Conservation (phyloP, 352 stramenopile species). For the Pythium pyrilobum region DNA sequence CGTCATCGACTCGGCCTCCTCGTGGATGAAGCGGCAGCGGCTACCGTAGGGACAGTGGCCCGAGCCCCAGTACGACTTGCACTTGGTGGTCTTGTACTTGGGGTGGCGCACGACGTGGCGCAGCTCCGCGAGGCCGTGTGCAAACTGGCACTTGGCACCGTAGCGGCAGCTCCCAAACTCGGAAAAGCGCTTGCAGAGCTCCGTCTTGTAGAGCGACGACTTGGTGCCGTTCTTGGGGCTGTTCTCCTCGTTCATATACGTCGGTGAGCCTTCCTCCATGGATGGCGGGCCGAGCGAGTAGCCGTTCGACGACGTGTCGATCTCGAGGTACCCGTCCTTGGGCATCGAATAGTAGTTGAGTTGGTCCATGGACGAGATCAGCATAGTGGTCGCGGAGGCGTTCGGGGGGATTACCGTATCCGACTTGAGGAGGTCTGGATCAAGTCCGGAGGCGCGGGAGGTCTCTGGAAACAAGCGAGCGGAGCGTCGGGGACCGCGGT, state of each 20-base stretch:
- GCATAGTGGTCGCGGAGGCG: conserved; percentile 28
- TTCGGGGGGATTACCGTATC: not conserved
- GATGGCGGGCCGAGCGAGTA: conserved; percentile 17
- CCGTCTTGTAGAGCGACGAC: conserved; percentile 85
- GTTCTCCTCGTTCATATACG: conserved; percentile 76
- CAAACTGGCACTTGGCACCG: conserved; percentile 87
- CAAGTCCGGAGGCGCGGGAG: not conserved
- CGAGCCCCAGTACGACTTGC: conserved; percentile 89
- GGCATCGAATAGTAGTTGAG: conserved; percentile 79
- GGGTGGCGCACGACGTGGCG: conserved; percentile 82
- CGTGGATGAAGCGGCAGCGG: conserved; percentile 87
- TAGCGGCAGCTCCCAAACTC: conserved; percentile 87
- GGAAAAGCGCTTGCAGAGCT: conserved; percentile 84
- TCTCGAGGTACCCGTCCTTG: conserved; percentile 68
- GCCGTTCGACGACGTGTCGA: conserved; percentile 38
- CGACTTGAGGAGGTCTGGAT: not conserved
- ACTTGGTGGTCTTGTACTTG: conserved; percentile 92
- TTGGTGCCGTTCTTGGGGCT: conserved; percentile 82
- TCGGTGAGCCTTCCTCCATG: conserved; percentile 27
- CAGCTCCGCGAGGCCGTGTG: conserved; percentile 72
- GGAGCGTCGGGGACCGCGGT: not conserved
- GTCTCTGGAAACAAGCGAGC: not conserved
- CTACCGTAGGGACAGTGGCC: conserved; percentile 83
- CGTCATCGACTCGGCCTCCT: conserved; percentile 60
- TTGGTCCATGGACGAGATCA: conserved; percentile 80